phyloP scores from a whole-genome alignment of 2,329 filamentous ascomycete species.

The Onygena corvina region DNA sequence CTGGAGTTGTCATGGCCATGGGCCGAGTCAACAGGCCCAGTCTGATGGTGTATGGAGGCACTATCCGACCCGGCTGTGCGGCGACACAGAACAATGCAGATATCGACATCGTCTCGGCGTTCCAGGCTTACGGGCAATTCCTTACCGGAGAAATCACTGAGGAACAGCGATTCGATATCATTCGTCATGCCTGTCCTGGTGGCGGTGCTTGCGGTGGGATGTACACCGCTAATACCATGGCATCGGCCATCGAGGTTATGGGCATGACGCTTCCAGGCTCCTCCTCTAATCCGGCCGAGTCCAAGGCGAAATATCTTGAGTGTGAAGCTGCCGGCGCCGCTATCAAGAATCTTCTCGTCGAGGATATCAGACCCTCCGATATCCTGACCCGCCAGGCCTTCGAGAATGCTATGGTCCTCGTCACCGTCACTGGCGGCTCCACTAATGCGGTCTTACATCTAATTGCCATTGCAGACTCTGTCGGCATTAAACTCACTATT shows the following conservation, averaged over 20 bases:
- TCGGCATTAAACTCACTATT: conserved; percentile 69
- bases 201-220: conserved; percentile 77
- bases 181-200: conserved; percentile 78
- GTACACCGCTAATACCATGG: conserved; percentile 69
- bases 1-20: conserved; percentile 84
- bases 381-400: conserved; percentile 71
- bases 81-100: conserved; percentile 57
- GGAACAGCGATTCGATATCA: conserved; percentile 85
- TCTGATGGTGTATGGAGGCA: conserved; percentile 95
- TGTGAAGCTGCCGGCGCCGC: conserved; percentile 60
- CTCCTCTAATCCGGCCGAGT: conserved; percentile 66
- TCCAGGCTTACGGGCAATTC: conserved; percentile 95
- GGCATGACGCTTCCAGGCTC: conserved; percentile 73
- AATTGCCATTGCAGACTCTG: conserved; percentile 70
- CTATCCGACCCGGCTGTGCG: conserved; percentile 83
- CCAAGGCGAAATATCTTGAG: conserved; percentile 57
- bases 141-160: conserved; percentile 84
- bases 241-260: conserved; percentile 59
- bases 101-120: conserved; percentile 92
- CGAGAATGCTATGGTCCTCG: conserved; percentile 72
- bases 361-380: conserved; percentile 65
- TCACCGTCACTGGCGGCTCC: conserved; percentile 71
- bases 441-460: conserved; percentile 78
- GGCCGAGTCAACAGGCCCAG: conserved; percentile 86
- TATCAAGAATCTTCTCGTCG: conserved; percentile 60